phyloP scores from a whole-genome alignment of 1,284 basidiomycete species.

The Heterobasidion occidentale region DNA sequence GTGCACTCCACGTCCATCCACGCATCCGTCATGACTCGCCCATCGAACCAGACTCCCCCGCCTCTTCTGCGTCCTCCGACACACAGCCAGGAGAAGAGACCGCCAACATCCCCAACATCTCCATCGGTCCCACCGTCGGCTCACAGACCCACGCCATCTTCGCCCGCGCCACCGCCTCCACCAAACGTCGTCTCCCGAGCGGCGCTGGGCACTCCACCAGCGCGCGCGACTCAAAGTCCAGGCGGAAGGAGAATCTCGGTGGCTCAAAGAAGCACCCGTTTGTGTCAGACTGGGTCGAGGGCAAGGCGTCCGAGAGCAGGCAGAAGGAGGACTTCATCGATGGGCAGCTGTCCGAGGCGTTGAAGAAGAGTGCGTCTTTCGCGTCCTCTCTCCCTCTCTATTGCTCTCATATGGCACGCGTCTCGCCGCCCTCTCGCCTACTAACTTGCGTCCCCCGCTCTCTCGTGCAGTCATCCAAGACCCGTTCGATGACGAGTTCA shows the following conservation, averaged over 20 bases:
- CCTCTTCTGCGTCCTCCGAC: slow-evolving; percentile 17
- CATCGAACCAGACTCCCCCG: slow-evolving; percentile 18
- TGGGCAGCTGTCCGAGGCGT: slow-evolving; percentile 24
- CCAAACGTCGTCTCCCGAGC: slow-evolving; percentile 32
- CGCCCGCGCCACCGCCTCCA: slow-evolving; percentile 11
- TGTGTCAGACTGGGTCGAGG: background rate
- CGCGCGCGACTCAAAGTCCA: slow-evolving; percentile 29
- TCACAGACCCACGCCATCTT: background rate
- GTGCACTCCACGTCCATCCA: background rate
- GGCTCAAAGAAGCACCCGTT: slow-evolving; percentile 12
- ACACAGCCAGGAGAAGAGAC: slow-evolving; percentile 10
- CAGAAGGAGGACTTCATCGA: slow-evolving; percentile 37
- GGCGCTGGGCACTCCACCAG: slow-evolving; percentile 25
- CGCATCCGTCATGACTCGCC: slow-evolving; percentile 18
- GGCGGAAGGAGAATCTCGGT: slow-evolving; percentile 27
- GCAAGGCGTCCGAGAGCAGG: background rate
- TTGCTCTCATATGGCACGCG: background rate
- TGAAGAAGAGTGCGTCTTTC: slow-evolving; percentile 28
- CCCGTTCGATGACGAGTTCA: slow-evolving; percentile 31
- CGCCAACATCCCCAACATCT: background rate
- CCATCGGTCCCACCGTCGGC: background rate
- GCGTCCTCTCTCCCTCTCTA: background rate
- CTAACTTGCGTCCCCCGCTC: background rate
- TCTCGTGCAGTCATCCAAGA: slow-evolving; percentile 33
- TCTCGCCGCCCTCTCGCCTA: background rate